These are phyloP conservation scores for Lentinula novae-zelandiae DNA, from an alignment of 1,284 basidiomycete species.

Conservation along the genomic window DNA sequence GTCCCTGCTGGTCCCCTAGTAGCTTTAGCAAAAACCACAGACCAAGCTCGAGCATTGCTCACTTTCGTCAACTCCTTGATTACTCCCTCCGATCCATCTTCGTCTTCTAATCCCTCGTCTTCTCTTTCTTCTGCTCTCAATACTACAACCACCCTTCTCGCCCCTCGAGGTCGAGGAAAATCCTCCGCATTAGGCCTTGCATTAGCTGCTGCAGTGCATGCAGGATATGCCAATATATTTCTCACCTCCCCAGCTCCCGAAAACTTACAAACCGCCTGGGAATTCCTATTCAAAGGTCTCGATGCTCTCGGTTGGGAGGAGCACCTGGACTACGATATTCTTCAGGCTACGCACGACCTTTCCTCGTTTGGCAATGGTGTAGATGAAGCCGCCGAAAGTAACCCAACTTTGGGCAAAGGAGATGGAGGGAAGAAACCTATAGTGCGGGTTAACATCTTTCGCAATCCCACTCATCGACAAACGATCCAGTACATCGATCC, in stretches of 20 bases:
- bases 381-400: conserved; percentile 4
- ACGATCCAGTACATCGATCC: conserved; percentile 99
- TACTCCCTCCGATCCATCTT: background rate
- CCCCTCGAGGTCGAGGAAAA: conserved; percentile 94
- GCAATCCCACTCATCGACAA: conserved; percentile 62
- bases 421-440: conserved; percentile 84
- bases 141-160: conserved; percentile 94
- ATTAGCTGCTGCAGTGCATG: conserved; percentile 89
- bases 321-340: conserved; percentile 95
- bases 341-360: conserved; percentile 77
- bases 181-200: conserved; percentile 94
- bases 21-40: conserved; percentile 89
- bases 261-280: conserved; percentile 97
- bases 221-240: conserved; percentile 98
- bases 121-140: conserved; percentile 84
- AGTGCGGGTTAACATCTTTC: conserved; percentile 92
- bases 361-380: background rate
- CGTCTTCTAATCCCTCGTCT: conserved; percentile 4
- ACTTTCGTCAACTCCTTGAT: conserved; percentile 89
- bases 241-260: conserved; percentile 97
- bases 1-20: conserved; percentile 90
- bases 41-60: conserved; percentile 89
- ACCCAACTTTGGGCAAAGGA: background rate
- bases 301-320: conserved; percentile 96
- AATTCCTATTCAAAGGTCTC: conserved; percentile 97